Base-by-base conservation (phyloP, 352 stramenopile species). In the Phytophthora citrophthora region DNA sequence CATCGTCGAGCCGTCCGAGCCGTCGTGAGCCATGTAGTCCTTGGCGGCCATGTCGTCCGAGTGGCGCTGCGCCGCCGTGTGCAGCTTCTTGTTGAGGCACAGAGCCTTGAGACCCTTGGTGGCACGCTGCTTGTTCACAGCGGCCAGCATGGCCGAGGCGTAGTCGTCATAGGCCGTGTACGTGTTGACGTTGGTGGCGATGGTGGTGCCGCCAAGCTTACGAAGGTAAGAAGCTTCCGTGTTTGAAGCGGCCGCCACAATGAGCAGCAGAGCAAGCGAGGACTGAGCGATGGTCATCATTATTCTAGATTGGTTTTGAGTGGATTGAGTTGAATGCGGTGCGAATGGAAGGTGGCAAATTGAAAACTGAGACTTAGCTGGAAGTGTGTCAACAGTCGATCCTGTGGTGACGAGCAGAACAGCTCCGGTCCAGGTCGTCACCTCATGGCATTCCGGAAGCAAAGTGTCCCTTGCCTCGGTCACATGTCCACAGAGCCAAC, bases 21-120 rank as follows among this genome's bases (percentile, higher is more conserved):
- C 74, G 0, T 56, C 72, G 70, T 89, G 79, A 34, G 46, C 68
- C 72, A 86, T 82, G 38, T 67, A 86, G 62, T 83, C 61, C 34
- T 82, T 74, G 1, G 40, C 61, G 18, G 79, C 79, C 67, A 77
- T 72, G 61, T 88, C 79, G 16, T 78, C 44, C 16, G 71, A 81
- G 49, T 68, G 68, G 31, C 51, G 26, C 47, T 72, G 50, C 1
- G 72, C 62, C 0, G 70, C 61, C 11, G 16, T 5, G 10, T 70
- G 49, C 20, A 73, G 51, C 54, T 78, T 83, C 38, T 50, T 62
- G 63, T 82, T 89, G 13, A 61, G 44, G 44, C 78, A 85, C 3
- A 85, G 52, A 12, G 76, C 36, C 16, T 50, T 15, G 5, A 84
- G 55, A 4, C 69, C 71, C 8, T 66, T 11, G 38, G 74, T 76